Evolutionary conservation across 2,329 filamentous ascomycete species (phyloP), one percentile per base, ranked within the genome.

Genomic region (Thielaviopsis euricoi): DNA sequence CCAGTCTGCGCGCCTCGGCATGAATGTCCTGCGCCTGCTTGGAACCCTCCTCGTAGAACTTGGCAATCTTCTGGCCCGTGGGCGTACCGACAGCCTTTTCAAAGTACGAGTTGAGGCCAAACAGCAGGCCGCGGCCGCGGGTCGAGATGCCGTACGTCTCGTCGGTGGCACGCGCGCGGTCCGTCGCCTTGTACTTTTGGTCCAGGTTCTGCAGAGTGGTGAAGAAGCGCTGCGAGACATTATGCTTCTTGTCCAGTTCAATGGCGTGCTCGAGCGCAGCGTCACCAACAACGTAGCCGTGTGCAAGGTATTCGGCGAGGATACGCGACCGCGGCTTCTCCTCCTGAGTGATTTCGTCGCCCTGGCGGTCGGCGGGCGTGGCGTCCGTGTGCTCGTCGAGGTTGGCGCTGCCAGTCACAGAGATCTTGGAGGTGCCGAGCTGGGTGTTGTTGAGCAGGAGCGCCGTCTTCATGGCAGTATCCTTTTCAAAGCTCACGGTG

Each of bases 401-500:
- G 56, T 77, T 74, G 55, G 80, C 73, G 59, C 86, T 77, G 63
- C 83, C 84, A 62, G 85, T 76, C 53, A 89, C 80, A 59, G 81
- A 77, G 68, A 98, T 94, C 67, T 93, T 83, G 64, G 90, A 88
- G 60, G 85, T 74, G 62, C 90, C 90, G 55, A 98, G 86, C 73
- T 95, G 87, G 56, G 93, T 98, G 77, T 95, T 94, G 75, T 97
- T 91, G 63, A 98, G 84, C 60, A 98, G 86, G 48, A 96, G 86
- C 25, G 93, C 93, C 22, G 93, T 98, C 78, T 95, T 96, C 61
- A 91, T 90, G 55, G 93, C 93, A 15, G 91, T 94, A 70, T 91
- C 84, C 76, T 96, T 96, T 73, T 97, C 93, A 68, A 98, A 98
- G 56, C 83, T 90, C 62, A 98, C 90, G n/a, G 85, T 87, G 59